Conservation (phyloP, 805 yeast genomes). For the Starmerella sp. region DNA sequence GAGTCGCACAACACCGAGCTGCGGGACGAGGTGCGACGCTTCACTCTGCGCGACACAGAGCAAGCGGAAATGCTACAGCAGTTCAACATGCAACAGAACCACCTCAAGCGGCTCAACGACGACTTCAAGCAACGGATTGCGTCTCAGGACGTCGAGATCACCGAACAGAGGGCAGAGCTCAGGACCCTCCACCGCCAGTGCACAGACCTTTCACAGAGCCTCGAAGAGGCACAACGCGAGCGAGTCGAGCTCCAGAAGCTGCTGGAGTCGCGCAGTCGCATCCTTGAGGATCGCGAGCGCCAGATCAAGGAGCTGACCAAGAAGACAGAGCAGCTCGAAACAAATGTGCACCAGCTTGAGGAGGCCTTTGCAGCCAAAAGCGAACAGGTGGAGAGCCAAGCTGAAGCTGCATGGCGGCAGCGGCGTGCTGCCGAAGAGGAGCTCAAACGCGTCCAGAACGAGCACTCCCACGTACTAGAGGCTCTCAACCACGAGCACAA, state of each 20-base stretch:
- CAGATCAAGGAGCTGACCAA: not conserved
- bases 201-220: not conserved
- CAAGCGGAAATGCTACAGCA: not conserved
- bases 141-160: not conserved
- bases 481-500: not conserved
- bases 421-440: not conserved
- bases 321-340: not conserved
- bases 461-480: not conserved
- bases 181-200: not conserved
- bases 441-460: not conserved
- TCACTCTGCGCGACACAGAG: not conserved
- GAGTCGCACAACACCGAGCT: not conserved
- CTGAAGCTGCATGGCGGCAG: not conserved
- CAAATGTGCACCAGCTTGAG: not conserved
- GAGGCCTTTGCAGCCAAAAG: not conserved
- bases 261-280: not conserved
- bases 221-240: not conserved
- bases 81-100: not conserved
- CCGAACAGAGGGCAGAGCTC: slow-evolving; percentile 1
- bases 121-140: not conserved
- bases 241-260: not conserved
- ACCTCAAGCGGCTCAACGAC: not conserved
- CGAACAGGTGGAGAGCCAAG: not conserved
- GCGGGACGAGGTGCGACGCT: not conserved
- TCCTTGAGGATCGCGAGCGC: not conserved